Percentiles rank a stretch among this genome's conserved stretches.
phyloP scores from a whole-genome alignment of 2,329 filamentous ascomycete species.

The Zymoseptoria ardabiliae region DNA sequence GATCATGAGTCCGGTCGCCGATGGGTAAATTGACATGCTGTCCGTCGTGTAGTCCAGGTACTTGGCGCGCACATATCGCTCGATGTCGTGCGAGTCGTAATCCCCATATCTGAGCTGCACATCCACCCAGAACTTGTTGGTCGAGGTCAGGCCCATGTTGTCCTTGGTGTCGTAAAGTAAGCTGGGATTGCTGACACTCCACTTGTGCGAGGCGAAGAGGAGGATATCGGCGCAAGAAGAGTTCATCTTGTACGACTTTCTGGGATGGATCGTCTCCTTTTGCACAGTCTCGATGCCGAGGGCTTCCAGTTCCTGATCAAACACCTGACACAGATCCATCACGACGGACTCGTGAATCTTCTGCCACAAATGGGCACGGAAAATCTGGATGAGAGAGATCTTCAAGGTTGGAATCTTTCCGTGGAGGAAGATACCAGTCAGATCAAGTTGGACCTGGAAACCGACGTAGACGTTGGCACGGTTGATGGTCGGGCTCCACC shows the following conservation, averaged over 20 bases:
- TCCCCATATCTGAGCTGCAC: conserved; percentile 95
- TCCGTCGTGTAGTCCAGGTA: conserved; percentile 98
- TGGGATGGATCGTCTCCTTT: conserved; percentile 96
- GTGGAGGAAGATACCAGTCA: conserved; percentile 98
- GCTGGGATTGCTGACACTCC: conserved; percentile 93
- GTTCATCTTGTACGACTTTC: conserved; percentile 99
- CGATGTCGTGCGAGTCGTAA: conserved; percentile 98
- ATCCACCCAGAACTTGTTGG: conserved; percentile 99
- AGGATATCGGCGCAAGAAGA: conserved; percentile 96
- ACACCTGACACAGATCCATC: conserved; percentile 98
- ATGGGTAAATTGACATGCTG: conserved; percentile 97
- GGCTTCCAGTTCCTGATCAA: conserved; percentile 93
- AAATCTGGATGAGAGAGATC: conserved; percentile 97
- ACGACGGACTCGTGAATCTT: conserved; percentile 99
- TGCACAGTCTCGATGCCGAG: conserved; percentile 95
- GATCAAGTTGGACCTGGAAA: conserved; percentile 97
- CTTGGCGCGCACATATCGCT: conserved; percentile 93
- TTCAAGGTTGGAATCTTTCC: conserved; percentile 98
- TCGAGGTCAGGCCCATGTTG: conserved; percentile 83
- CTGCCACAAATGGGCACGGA: conserved; percentile 99
- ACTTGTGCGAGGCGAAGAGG: conserved; percentile 95
- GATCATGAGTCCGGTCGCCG: conserved; percentile 93
- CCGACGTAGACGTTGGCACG: conserved; percentile 91
- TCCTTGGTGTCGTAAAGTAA: conserved; percentile 95
- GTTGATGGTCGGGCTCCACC: conserved; percentile 64